Conservation (phyloP, 2,329 filamentous ascomycete species). For the Chalara sp. region DNA sequence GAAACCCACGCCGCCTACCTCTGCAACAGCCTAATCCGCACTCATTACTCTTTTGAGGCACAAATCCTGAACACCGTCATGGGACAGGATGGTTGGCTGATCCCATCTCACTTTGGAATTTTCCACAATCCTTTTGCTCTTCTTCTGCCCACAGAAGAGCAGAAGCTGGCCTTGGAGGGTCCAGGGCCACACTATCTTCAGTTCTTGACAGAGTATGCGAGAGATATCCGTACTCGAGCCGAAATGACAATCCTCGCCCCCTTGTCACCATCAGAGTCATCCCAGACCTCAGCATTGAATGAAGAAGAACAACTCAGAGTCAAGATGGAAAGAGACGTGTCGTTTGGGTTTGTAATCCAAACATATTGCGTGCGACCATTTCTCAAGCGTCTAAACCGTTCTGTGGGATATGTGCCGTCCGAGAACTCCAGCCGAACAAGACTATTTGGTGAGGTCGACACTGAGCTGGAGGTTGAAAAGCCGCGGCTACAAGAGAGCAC, state of each 20-base stretch:
- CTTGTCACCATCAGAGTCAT: neutral
- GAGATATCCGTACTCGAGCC: neutral
- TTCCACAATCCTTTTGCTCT: neutral
- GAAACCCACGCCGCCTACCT: slow-evolving; percentile 1
- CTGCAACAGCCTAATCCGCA: slow-evolving; percentile 6
- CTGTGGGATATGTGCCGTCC: too few species aligned
- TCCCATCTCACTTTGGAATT: slow-evolving; percentile 1
- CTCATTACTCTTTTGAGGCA: neutral
- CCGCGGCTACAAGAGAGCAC: too few species aligned
- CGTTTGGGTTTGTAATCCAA: too few species aligned
- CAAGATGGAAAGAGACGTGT: too few species aligned
- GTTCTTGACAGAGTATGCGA: neutral
- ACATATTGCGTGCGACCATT: too few species aligned
- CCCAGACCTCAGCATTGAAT: too few species aligned
- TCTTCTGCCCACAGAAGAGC: neutral
- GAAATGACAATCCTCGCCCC: neutral
- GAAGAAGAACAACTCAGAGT: too few species aligned
- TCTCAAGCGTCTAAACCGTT: too few species aligned
- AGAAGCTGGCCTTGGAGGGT: neutral
- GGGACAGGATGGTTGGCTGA: slow-evolving; percentile 4
- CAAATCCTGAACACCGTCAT: neutral
- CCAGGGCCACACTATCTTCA: neutral
- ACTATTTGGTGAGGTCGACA: too few species aligned
- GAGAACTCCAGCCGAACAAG: too few species aligned
- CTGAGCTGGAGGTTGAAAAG: too few species aligned